Percentiles rank a stretch among this genome's conserved stretches.
Conservation (phyloP, 176 grass and related monocot genomes). For the Metroxylon sagu region DNA sequence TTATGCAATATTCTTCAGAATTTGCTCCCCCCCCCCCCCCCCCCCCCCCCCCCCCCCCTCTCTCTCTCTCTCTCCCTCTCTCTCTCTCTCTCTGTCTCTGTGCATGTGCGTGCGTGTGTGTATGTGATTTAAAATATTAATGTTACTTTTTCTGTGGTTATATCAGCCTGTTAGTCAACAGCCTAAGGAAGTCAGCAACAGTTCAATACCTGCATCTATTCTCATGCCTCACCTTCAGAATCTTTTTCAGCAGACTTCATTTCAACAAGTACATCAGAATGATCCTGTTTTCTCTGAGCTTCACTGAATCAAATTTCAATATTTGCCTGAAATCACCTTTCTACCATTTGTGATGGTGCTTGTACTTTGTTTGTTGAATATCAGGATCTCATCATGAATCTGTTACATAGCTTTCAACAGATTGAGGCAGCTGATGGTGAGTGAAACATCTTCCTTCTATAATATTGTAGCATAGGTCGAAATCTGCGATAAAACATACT, state of each 20-base stretch:
- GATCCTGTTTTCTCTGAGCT: too few relatives aligned
- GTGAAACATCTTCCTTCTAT: not conserved
- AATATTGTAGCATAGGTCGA: too few relatives aligned
- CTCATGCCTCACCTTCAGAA: slow-evolving; percentile 91
- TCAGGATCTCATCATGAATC: slow-evolving; percentile 83
- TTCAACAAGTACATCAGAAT: slow-evolving; percentile 62
- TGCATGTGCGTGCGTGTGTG: too few relatives aligned
- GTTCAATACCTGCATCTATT: slow-evolving; percentile 64
- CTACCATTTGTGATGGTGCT: not conserved
- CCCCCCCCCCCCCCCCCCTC: too few relatives aligned
- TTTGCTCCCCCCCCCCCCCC: too few relatives aligned
- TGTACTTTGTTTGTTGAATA: slow-evolving; percentile 1
- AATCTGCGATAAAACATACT: slow-evolving; percentile 12
- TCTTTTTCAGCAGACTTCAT: slow-evolving; percentile 86
- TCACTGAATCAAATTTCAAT: too few relatives aligned
- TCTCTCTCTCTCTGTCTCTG: too few relatives aligned
- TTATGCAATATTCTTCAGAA: too few relatives aligned
- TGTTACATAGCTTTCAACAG: slow-evolving; percentile 79
- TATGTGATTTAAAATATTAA: too few relatives aligned
- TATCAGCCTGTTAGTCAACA: slow-evolving; percentile 47
- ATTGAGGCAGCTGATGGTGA: slow-evolving; percentile 71
- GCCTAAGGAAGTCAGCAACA: slow-evolving; percentile 62
- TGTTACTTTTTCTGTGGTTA: too few relatives aligned
- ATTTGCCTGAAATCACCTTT: too few relatives aligned
- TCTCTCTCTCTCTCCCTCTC: too few relatives aligned